Base-by-base conservation (phyloP, 345 rosid genomes). In the Dovyalis caffra region DNA sequence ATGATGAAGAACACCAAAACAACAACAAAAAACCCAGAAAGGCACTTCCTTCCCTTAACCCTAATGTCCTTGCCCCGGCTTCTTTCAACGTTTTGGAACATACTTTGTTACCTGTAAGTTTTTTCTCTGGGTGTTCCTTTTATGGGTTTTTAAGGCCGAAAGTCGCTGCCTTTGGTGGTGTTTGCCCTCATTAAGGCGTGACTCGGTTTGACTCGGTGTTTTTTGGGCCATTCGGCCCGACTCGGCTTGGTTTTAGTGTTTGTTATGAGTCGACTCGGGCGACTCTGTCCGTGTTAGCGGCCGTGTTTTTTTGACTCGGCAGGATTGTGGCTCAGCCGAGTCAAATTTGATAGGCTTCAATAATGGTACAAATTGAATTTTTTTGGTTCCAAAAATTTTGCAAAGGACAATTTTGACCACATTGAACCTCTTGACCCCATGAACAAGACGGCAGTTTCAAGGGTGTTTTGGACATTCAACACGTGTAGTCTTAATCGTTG, bases 401-500 rank as follows among this genome's bases (percentile, higher is more conserved):
- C 12, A 29, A 53, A 62, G 51, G 91, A 81, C 91, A 74, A 25
- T 47, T 74, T 0, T 87, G 74, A 74, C 91, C 88, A 49, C 76
- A 4, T 3, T 1, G 45, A 63, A 6, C 8, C 8, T 11, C 16
- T 64, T 75, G 31, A 33, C 23, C 7, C 63, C 18, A 3, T 6
- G 10, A 28, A 33, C 4, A 11, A 15, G 12, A n/a, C 16, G 33
- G 1, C 11, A 26, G 3, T 4, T 56, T 21, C 66, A 68, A 76
- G 90, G 92, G 83, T 80, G 76, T 23, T 73, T 78, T 38, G 21
- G 90, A 66, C 53, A 72, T 49, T 79, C 43, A 0, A 0, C 0
- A 28, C 38, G 29, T 15, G 49, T 68, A 72, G 80, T 82, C 79
- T 69, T 84, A 78, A 81, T 84, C 79, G 35, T 69, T 49, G 71